Percentiles rank a stretch among this genome's conserved stretches.
phyloP scores from a whole-genome alignment of 371 early-diverging fungal species.

The Mucor mucedo region DNA sequence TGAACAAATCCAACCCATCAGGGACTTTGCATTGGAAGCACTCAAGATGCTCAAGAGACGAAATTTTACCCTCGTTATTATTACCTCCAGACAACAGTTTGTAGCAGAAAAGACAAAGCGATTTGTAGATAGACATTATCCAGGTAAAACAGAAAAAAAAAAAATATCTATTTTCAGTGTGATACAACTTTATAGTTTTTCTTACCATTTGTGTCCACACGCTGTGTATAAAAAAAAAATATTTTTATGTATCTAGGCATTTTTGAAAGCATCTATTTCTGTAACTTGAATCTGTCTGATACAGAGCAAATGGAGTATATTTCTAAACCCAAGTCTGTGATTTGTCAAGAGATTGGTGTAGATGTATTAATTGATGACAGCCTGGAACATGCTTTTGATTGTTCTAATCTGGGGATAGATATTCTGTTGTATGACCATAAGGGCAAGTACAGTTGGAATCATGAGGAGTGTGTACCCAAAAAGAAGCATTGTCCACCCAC shows the following conservation, averaged over 20 bases:
- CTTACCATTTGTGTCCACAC: background rate
- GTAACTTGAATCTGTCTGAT: slow-evolving; percentile 51
- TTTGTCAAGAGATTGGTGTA: slow-evolving; percentile 58
- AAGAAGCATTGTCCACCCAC: slow-evolving; percentile 7
- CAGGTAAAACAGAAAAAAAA: slow-evolving; percentile 30
- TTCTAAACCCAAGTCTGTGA: slow-evolving; percentile 55
- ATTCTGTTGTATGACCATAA: slow-evolving; percentile 51
- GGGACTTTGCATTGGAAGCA: slow-evolving; percentile 57
- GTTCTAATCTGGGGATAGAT: slow-evolving; percentile 45
- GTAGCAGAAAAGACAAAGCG: slow-evolving; percentile 56
- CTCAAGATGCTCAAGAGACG: slow-evolving; percentile 57
- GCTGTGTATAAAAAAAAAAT: too few relatives aligned
- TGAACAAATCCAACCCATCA: slow-evolving; percentile 48
- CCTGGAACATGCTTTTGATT: slow-evolving; percentile 50
- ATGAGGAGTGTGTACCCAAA: slow-evolving; percentile 15
- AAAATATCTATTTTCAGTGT: too few relatives aligned
- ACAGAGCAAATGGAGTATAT: slow-evolving; percentile 47
- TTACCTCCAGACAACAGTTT: slow-evolving; percentile 59
- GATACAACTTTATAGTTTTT: slow-evolving; percentile 3
- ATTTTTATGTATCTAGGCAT: slow-evolving; percentile 42
- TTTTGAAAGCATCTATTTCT: slow-evolving; percentile 60
- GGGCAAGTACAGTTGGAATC: slow-evolving; percentile 55
- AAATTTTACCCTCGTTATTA: slow-evolving; percentile 51
- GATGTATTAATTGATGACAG: slow-evolving; percentile 58
- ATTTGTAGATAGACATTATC: slow-evolving; percentile 56